These are phyloP conservation scores for Chaetothyriales sp. DNA, from an alignment of 2,329 filamentous ascomycete species.

Conservation along the genomic window DNA sequence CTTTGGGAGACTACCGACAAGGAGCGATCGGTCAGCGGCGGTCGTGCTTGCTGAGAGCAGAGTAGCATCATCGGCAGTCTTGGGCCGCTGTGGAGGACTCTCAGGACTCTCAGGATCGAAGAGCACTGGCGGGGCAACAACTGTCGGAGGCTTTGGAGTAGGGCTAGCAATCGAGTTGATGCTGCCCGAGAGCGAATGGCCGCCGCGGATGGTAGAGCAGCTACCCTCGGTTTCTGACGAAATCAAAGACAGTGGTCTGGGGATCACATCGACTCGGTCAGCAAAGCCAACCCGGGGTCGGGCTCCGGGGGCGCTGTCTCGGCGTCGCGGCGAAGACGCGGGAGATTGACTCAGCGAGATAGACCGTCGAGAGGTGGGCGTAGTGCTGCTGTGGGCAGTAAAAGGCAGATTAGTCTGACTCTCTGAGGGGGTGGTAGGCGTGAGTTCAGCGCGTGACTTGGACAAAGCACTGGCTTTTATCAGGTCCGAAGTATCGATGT, in stretches of 20 bases:
- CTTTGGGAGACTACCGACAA: constrained; percentile 19
- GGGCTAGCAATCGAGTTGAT: constrained; percentile 57
- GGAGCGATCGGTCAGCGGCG: constrained; percentile 18
- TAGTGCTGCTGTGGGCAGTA: constrained; percentile 15
- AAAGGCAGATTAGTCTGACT: constrained; percentile 15
- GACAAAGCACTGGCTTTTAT: constrained; percentile 45
- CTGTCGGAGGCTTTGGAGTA: constrained; percentile 30
- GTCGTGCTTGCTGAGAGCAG: constrained; percentile 14
- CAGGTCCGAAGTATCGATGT: constrained; percentile 48
- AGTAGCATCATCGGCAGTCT: constrained; percentile 27
- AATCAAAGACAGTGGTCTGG: constrained; percentile 65
- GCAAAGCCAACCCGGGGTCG: constrained; percentile 63
- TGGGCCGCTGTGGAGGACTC: constrained; percentile 22
- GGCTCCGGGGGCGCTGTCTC: constrained; percentile 22
- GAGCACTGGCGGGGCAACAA: constrained; percentile 5
- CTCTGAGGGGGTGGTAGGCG: constrained; percentile 36
- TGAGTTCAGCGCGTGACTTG: constrained; percentile 44
- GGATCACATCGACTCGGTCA: constrained; percentile 69
- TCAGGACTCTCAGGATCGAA: constrained; percentile 2
- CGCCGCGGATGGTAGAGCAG: constrained; percentile 48
- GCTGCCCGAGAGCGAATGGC: constrained; percentile 63
- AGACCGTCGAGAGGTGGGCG: constrained; percentile 8
- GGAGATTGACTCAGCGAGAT: constrained; percentile 9
- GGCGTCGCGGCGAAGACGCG: constrained; percentile 17
- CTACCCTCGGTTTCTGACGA: constrained; percentile 75